Conservation (phyloP, 2,329 filamentous ascomycete species). For the Metarhizium rileyi region DNA sequence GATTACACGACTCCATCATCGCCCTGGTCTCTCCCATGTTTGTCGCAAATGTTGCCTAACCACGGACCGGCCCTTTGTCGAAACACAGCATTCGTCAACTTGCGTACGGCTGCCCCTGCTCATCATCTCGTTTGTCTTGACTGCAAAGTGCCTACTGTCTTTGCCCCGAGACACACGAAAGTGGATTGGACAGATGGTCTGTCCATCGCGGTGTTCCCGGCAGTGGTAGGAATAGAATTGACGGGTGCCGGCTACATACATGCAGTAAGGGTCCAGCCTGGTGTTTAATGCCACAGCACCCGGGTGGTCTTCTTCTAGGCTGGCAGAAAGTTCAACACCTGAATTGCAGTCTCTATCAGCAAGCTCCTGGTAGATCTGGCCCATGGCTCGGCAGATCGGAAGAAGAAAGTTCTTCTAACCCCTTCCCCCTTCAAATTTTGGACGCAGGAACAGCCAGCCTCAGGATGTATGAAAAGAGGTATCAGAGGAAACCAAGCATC, state of each 20-base stretch:
- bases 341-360: background rate
- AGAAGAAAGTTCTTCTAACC: background rate
- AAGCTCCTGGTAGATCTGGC: background rate
- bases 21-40: slow-evolving; percentile 6
- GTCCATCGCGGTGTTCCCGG: slow-evolving; percentile 6
- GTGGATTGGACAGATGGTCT: slow-evolving; percentile 3
- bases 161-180: background rate
- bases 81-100: slow-evolving; percentile 7
- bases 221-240: no score
- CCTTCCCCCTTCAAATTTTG: background rate
- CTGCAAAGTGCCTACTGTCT: background rate
- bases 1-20: slow-evolving; percentile 6
- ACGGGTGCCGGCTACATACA: slow-evolving; percentile 3
- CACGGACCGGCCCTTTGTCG: slow-evolving; percentile 9
- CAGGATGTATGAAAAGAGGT: background rate
- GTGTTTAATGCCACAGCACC: background rate
- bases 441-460: background rate
- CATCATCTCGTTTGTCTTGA: slow-evolving; percentile 1
- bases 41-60: slow-evolving; percentile 6
- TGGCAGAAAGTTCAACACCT: slow-evolving; percentile 2
- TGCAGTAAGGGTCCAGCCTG: background rate
- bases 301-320: slow-evolving; percentile 1
- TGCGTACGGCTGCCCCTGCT: background rate
- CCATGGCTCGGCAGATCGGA: background rate
- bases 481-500: slow-evolving; percentile 3